Evolutionary conservation across 1,284 basidiomycete species (phyloP).

Genomic region (Pseudozyma pruni): DNA sequence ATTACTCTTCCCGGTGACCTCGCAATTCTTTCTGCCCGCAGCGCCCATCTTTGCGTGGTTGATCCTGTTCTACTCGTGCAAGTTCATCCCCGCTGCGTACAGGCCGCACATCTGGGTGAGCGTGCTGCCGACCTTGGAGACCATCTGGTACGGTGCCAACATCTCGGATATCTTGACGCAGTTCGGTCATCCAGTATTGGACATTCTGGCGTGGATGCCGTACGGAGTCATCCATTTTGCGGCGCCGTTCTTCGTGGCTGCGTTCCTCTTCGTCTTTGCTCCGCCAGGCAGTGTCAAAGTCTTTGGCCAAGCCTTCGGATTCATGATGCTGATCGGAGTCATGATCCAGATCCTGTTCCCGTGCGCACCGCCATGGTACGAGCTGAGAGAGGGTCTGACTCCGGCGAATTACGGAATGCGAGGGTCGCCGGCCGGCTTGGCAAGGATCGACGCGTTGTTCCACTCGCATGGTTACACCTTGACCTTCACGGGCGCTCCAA

Average conservation of each 20-base stretch:
- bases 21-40: slow-evolving; percentile 90
- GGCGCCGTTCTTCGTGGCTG: slow-evolving; percentile 74
- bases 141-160: slow-evolving; percentile 93
- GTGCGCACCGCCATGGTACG: slow-evolving; percentile 94
- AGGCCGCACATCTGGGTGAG: slow-evolving; percentile 89
- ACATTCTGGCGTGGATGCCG: slow-evolving; percentile 93
- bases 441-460: slow-evolving; percentile 90
- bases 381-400: slow-evolving; percentile 93
- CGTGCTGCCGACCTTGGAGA: slow-evolving; percentile 91
- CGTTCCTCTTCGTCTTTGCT: slow-evolving; percentile 81
- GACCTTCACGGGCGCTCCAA: slow-evolving; percentile 87
- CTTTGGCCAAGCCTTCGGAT: slow-evolving; percentile 90
- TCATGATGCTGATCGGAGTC: slow-evolving; percentile 91
- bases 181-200: slow-evolving; percentile 89
- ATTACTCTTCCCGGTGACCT: slow-evolving; percentile 85
- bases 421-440: slow-evolving; percentile 88
- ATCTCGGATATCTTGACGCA: slow-evolving; percentile 95
- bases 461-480: slow-evolving; percentile 80
- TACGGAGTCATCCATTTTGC: slow-evolving; percentile 93
- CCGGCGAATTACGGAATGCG: slow-evolving; percentile 91
- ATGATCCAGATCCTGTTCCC: slow-evolving; percentile 89
- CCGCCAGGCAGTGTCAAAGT: slow-evolving; percentile 82
- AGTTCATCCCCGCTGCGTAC: slow-evolving; percentile 80
- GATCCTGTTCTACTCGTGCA: slow-evolving; percentile 79
- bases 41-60: slow-evolving; percentile 83